Conservation (phyloP, 1,139 yeast species). For the Geotrichum aggregatum region DNA sequence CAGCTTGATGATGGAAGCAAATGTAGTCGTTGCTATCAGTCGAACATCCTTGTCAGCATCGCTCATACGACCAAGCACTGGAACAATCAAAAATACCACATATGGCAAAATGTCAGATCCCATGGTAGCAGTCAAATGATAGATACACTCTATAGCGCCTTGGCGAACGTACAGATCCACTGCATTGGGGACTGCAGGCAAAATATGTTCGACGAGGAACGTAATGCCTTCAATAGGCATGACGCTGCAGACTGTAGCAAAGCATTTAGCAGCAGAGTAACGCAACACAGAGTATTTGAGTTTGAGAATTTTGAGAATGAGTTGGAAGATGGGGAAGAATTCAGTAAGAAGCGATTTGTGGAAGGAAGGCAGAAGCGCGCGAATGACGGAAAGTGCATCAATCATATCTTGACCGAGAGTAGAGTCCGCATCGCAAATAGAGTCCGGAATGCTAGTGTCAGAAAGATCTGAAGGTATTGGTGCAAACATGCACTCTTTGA, state of each 20-base stretch:
- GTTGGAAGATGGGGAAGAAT: constrained; percentile 47
- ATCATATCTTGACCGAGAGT: constrained; percentile 73
- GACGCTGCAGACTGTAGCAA: constrained; percentile 75
- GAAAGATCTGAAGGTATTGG: constrained; percentile 46
- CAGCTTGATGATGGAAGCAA: constrained; percentile 90
- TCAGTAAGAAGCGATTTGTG: constrained; percentile 48
- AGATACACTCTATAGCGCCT: constrained; percentile 89
- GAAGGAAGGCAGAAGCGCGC: constrained; percentile 68
- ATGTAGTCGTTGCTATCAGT: constrained; percentile 86
- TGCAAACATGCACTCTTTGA: constrained; percentile 62
- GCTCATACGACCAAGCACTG: constrained; percentile 96
- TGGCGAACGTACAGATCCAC: constrained; percentile 75
- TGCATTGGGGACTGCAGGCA: constrained; percentile 80
- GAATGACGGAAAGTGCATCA: constrained; percentile 78
- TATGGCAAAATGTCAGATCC: constrained; percentile 88
- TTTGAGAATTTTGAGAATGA: constrained; percentile 58
- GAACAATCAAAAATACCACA: constrained; percentile 91
- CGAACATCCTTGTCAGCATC: constrained; percentile 90
- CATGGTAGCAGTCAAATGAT: constrained; percentile 81
- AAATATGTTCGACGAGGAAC: constrained; percentile 65
- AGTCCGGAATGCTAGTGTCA: constrained; percentile 33
- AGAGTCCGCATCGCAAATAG: constrained; percentile 45
- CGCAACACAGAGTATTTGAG: constrained; percentile 76
- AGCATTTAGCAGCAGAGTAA: constrained; percentile 85
- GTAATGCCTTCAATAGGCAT: constrained; percentile 73